Evolutionary conservation across 2,329 filamentous ascomycete species (phyloP).

Genomic region (Exophiala viscosa): DNA sequence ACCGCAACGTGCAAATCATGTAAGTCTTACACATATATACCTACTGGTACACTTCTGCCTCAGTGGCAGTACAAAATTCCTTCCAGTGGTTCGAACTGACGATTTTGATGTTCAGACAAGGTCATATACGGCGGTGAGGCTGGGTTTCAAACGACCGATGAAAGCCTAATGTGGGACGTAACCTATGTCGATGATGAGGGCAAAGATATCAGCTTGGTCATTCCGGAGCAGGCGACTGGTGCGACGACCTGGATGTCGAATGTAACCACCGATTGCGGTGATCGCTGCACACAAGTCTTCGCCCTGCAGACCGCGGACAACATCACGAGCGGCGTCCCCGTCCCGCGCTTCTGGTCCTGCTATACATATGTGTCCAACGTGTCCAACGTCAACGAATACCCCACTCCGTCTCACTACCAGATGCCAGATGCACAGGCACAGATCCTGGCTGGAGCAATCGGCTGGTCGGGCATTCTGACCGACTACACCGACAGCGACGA

Average conservation of each 20-base stretch:
- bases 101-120: not conserved
- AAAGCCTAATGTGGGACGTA: conserved; percentile 1
- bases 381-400: conserved; percentile 5
- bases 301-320: conserved; percentile 23
- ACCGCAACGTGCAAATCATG: conserved; percentile 17
- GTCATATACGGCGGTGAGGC: conserved; percentile 17
- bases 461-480: conserved; percentile 15
- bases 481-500: not conserved
- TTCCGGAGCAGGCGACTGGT: conserved; percentile 12
- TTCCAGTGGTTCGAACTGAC: not conserved
- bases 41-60: not conserved
- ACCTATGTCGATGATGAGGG: conserved; percentile 14
- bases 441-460: conserved; percentile 22
- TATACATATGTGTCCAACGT: conserved; percentile 14
- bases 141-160: conserved; percentile 13
- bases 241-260: conserved; percentile 22
- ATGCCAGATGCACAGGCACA: conserved; percentile 16
- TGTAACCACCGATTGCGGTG: conserved; percentile 14
- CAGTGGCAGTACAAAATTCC: not conserved
- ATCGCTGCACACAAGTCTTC: conserved; percentile 16
- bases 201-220: not conserved
- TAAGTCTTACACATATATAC: not conserved
- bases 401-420: conserved; percentile 1
- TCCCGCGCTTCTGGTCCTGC: conserved; percentile 21
- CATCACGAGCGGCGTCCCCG: conserved; percentile 28